These are phyloP conservation scores for Aureobasidium pullulans DNA, from an alignment of 2,329 filamentous ascomycete genomes.

Conservation along the genomic window DNA sequence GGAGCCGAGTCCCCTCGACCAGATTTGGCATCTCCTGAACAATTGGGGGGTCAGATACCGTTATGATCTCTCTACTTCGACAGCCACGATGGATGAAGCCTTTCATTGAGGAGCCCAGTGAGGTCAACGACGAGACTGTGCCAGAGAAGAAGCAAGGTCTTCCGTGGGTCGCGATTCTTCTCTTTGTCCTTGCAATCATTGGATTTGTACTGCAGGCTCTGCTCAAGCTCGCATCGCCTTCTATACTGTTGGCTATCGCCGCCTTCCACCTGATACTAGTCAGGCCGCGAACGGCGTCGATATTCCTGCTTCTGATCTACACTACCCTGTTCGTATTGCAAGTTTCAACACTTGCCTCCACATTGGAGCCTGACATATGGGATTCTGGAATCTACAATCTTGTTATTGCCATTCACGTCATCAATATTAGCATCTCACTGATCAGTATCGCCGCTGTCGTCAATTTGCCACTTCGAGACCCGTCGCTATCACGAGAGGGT, in stretches of 20 bases:
- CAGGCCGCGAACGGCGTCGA: slow-evolving; percentile 24
- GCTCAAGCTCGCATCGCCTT: slow-evolving; percentile 17
- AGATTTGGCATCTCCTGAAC: neutral
- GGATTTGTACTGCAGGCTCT: slow-evolving; percentile 11
- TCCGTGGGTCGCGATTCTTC: slow-evolving; percentile 25
- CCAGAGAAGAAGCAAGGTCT: slow-evolving; percentile 27
- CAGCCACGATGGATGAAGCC: slow-evolving; percentile 39
- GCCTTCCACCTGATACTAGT: slow-evolving; percentile 20
- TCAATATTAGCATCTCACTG: slow-evolving; percentile 29
- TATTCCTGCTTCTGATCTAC: slow-evolving; percentile 20
- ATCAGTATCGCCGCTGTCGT: slow-evolving; percentile 49
- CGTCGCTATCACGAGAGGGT: slow-evolving; percentile 43
- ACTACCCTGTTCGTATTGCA: slow-evolving; percentile 21
- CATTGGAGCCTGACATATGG: neutral
- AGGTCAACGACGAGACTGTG: slow-evolving; percentile 18
- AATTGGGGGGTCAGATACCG: neutral
- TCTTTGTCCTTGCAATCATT: slow-evolving; percentile 22
- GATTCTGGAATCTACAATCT: neutral
- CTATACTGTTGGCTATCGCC: slow-evolving; percentile 16
- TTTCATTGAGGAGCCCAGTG: slow-evolving; percentile 41
- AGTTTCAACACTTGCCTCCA: slow-evolving; percentile 6
- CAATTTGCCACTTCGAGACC: slow-evolving; percentile 63
- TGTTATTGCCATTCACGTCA: slow-evolving; percentile 17
- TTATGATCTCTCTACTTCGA: neutral
- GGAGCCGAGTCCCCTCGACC: neutral